phyloP scores from a whole-genome alignment of 2,329 filamentous ascomycete genomes.

The Pseudocercospora pini-densiflorae region DNA sequence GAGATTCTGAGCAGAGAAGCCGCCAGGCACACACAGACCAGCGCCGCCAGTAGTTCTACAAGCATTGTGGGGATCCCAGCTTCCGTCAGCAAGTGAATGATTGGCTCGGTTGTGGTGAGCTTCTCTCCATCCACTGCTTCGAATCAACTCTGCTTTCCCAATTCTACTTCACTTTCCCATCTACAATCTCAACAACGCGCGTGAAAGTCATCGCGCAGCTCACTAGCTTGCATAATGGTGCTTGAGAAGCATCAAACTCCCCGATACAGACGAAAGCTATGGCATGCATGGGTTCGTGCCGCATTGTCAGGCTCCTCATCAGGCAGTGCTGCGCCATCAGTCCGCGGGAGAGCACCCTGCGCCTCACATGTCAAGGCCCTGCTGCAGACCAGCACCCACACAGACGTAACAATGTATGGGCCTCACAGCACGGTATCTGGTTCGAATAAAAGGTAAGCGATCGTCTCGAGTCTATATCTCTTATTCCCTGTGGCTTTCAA shows the following conservation, averaged over 20 bases:
- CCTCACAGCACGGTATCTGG: slow-evolving; percentile 11
- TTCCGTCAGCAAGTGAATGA: neutral
- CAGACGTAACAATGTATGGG: slow-evolving; percentile 11
- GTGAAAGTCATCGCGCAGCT: neutral
- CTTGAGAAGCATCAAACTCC: neutral
- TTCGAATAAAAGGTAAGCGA: slow-evolving; percentile 16
- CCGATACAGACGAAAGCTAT: neutral
- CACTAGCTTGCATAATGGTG: slow-evolving; percentile 4
- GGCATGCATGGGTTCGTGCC: slow-evolving; percentile 14
- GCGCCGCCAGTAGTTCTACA: slow-evolving; percentile 1
- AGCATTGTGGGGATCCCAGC: neutral
- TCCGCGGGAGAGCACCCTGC: neutral
- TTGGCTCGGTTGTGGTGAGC: neutral
- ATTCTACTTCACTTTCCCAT: neutral
- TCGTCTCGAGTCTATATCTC: slow-evolving; percentile 7
- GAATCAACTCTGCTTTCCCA: neutral
- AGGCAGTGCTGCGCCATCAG: slow-evolving; percentile 4
- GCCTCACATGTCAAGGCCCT: slow-evolving; percentile 1
- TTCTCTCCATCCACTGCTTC: neutral
- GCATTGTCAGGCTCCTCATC: slow-evolving; percentile 12
- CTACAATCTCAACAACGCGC: neutral
- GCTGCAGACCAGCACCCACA: slow-evolving; percentile 12
- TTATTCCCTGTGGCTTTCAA: slow-evolving; percentile 10
- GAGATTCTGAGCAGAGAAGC: neutral
- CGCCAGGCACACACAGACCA: neutral